Evolutionary conservation across 1,284 basidiomycete species (phyloP), one percentile per base, ranked within the genome.

Genomic region (Kalmanozyma brasiliensis): DNA sequence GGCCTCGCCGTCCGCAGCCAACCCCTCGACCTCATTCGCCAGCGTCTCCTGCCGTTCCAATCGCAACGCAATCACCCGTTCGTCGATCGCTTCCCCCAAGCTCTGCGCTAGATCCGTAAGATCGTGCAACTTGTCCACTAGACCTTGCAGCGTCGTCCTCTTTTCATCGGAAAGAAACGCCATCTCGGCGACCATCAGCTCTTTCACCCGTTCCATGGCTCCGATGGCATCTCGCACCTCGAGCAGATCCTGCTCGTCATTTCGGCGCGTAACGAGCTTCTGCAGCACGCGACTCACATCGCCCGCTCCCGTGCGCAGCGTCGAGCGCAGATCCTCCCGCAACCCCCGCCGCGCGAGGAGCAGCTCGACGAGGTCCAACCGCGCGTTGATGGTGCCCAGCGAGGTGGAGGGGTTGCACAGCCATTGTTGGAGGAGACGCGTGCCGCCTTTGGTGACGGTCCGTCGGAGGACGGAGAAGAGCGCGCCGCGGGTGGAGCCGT

Each of bases 201-300:
- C 17, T 14, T 55, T 44, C 4, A 78, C 48, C 19, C 29, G 19
- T 4, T 67, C 48, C 38, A 59, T 62, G 2, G 74, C 49, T 2
- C 38, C 52, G 30, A 79, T 66, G 29, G 77, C 77, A 52, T 81
- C 78, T 8, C 78, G 46, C 6, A 81, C 57, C 49, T 79, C 77
- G 8, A 81, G 52, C 33, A 81, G 49, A 51, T 81, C 79, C 53
- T 81, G 77, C 44, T 75, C 78, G 41, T 80, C 76, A 35, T 73
- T 74, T 16, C 79, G 45, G 13, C 67, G 41, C 24, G 76, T 65
- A 7, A 63, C 51, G 16, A 81, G 53, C 22, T 76, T 71, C 43
- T 80, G 79, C 30, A 81, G 37, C n/a, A 74, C 70, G 5, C 79
- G 64, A 7, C 56, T 55, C 11, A 78, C 68, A 43, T 81, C 79